Conservation (phyloP, 805 yeast species). For the Wickerhamomyces queroliae region DNA sequence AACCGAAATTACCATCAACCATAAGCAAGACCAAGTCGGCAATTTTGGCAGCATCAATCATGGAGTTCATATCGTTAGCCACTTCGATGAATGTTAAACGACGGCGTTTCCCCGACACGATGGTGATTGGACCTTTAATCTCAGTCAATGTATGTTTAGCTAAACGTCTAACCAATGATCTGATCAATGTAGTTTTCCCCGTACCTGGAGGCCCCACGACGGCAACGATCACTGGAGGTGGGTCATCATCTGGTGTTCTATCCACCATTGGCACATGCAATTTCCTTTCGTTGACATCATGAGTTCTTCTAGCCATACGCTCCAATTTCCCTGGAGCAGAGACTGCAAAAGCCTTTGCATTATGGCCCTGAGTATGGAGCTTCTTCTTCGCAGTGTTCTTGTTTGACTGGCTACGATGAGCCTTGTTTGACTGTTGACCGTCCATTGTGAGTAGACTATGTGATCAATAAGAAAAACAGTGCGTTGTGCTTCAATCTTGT, state of each 20-base stretch:
- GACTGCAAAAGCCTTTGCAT: slow-evolving; percentile 81
- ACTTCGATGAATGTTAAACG: slow-evolving; percentile 92
- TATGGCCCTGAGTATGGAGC: slow-evolving; percentile 79
- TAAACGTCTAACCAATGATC: slow-evolving; percentile 80
- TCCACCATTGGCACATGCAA: slow-evolving; percentile 97
- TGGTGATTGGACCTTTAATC: slow-evolving; percentile 93
- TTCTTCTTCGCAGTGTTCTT: slow-evolving; percentile 73
- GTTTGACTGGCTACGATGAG: slow-evolving; percentile 63
- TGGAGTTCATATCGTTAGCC: slow-evolving; percentile 84
- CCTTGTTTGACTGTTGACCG: slow-evolving; percentile 66
- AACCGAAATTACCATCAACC: slow-evolving; percentile 96
- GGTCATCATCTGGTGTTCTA: slow-evolving; percentile 94
- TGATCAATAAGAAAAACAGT: too few relatives aligned
- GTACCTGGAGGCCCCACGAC: slow-evolving; percentile 99
- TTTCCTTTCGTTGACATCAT: slow-evolving; percentile 75
- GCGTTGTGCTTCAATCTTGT: too few relatives aligned
- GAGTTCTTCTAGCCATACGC: slow-evolving; percentile 75
- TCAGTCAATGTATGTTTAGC: slow-evolving; percentile 84
- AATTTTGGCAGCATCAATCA: slow-evolving; percentile 94
- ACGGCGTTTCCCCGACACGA: slow-evolving; percentile 91
- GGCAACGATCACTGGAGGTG: slow-evolving; percentile 94
- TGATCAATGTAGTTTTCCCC: slow-evolving; percentile 90
- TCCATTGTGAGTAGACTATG: slow-evolving; percentile 11
- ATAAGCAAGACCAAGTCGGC: slow-evolving; percentile 87
- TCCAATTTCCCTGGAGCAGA: slow-evolving; percentile 83